Percentiles rank a stretch among this genome's conserved stretches.
Conservation (phyloP, 2,329 filamentous ascomycete genomes). For the Fusarium sarcochroum region DNA sequence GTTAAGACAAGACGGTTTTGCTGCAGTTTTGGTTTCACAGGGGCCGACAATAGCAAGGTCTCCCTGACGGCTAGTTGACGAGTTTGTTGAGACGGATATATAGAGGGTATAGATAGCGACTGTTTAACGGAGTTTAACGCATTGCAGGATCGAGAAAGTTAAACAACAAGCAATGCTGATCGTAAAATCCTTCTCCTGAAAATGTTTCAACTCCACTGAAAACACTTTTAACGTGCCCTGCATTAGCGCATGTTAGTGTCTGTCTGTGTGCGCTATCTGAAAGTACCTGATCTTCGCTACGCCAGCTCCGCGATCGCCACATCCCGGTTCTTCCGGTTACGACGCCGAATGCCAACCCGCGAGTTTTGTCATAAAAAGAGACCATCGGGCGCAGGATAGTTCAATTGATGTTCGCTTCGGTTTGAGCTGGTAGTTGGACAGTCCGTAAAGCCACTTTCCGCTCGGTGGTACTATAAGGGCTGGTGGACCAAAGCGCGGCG, state of each 20-base stretch:
- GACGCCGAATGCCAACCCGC: background rate
- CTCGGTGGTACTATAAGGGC: background rate
- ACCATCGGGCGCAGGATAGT: too few relatives aligned
- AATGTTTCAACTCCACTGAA: conserved; percentile 32
- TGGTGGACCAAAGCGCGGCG: background rate
- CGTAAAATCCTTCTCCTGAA: background rate
- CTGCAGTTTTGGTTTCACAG: background rate
- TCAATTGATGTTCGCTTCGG: background rate
- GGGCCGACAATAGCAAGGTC: background rate
- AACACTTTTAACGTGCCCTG: conserved; percentile 8
- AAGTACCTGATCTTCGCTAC: background rate
- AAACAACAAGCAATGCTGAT: background rate
- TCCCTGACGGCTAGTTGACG: background rate
- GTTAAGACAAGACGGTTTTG: background rate
- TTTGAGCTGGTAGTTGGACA: background rate
- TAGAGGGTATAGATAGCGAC: too few relatives aligned
- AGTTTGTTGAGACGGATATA: background rate
- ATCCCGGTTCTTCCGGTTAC: conserved; percentile 4
- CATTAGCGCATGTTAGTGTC: conserved; percentile 16
- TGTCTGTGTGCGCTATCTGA: background rate
- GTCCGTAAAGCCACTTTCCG: background rate
- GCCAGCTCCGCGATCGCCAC: conserved; percentile 14
- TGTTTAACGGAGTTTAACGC: too few relatives aligned
- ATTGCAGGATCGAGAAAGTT: too few relatives aligned
- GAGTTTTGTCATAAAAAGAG: too few relatives aligned